Evolutionary conservation across 768 basidiomycete species (phyloP), one percentile per base, ranked within the genome.

Genomic region (Cubamyces lactineus): DNA sequence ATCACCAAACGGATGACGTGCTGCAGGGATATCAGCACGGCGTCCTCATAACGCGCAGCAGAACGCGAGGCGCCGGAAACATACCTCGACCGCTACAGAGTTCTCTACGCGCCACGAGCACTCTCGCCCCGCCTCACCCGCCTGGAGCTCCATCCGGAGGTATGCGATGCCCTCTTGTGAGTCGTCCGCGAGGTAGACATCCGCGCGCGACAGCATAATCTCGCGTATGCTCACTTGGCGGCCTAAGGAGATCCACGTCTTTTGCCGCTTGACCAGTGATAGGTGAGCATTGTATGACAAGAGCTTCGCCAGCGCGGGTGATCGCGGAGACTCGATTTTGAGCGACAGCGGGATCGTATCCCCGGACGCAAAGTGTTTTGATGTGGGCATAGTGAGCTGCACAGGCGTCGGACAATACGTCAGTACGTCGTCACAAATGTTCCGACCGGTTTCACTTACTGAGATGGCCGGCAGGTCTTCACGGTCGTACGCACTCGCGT

Each of bases 351-450:
- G 78, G 49, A 82, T 74, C 16, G 64, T 61, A 59, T 79, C 75
- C 9, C 80, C 80, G 6, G 80, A 77, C 24, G 79, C 65, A 65
- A 75, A 79, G 26, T 68, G 72, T 40, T 66, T 64, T 3, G 74
- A 72, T n/a, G 68, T 58, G 2, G 80, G 79, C 50, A 80, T 50
- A 7, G 75, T 77, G 26, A 80, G 67, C 80, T 82, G 57, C 15
- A 28, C 26, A 21, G 13, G 11, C 28, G 15, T 40, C 28, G 16
- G 46, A 16, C 56, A 46, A 38, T 26, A 38, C 39, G 43, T 48
- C 49, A 48, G 24, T 50, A 26, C 40, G 17, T 58, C 48, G 48
- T 41, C 23, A 23, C 38, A 8, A 15, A 43, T 23, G 57, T 7
- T 51, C 49, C 42, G 49, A 8, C 49, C 28, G 57, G 39, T 30